Base-by-base conservation (phyloP, 805 yeast species). In the Ogataea wickerhamii region DNA sequence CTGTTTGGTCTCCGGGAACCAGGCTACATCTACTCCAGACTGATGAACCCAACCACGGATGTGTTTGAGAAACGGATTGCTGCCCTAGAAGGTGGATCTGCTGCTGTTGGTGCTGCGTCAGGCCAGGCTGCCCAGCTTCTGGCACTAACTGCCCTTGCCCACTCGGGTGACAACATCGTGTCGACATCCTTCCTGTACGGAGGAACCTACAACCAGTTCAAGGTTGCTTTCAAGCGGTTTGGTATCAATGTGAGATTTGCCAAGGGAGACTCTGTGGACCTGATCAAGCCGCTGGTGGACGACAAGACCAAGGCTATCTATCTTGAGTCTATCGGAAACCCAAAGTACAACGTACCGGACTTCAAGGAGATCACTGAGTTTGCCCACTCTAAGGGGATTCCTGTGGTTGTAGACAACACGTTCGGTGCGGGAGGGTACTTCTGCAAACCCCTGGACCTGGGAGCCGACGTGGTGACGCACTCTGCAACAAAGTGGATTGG, bases 401-500 rank as follows among this genome's bases (percentile, higher is more conserved):
- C 96, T 35, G 79, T 91, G 32, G 91, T 89, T 35, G 96, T 85
- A 32, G 98, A 89, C 67, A 89, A 89, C 77, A 89, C 98, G 14
- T 89, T 89, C 55, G 98, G 96, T 59, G 96, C 96, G 30, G 97
- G 95, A 64, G 97, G 97, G 34, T 88, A 67, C 70, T 76, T 85
- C 53, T 76, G 86, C 43, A 79, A 75, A 49, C 98, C 98, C 45
- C 66, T 89, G 50, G 84, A 84, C 45, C 83, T 76, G 55, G 97
- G 97, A 49, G 97, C 87, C 32, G 96, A 89, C 61, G 82, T 89
- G 49, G 83, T 91, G 23, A 84, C 84, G 16, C 96, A 89, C 64
- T 88, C 96, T 44, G 96, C 96, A 38, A 89, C 98, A 43, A 89
- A 89, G 65, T 91, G 96, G 96, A 89, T 89, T 50, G 95, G 95